Evolutionary conservation across 148 eudicot genomes (phyloP), one percentile per base, ranked within the genome.

Genomic region (Heliosperma pusillum): DNA sequence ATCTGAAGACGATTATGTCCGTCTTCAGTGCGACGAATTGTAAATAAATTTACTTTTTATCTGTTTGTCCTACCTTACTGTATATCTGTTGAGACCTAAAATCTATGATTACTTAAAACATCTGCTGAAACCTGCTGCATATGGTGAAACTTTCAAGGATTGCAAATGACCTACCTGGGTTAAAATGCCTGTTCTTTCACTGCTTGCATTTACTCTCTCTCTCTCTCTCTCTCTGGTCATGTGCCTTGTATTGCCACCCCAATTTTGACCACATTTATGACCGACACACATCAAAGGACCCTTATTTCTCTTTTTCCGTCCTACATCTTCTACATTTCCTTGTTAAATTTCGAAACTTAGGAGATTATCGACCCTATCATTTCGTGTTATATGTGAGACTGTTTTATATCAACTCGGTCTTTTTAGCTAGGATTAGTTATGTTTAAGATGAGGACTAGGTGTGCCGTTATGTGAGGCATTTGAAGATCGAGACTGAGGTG

Each of bases 181-280:
- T 40, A 74, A 45, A 74, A 16, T 21, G 12, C 22, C 52, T 71
- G 29, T 72, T 66, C 24, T 13, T 66, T 64, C 40, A 17, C 10
- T 67, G 25, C 36, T 20, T 9, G 78, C 71, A 67, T 66, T 66
- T n/a, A 27, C 44, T 75, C 21, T 22, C 33, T 53, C 64, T n/a
- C n/a, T n/a, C n/a, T n/a, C n/a, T n/a, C n/a, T n/a, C n/a, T n/a
- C n/a, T n/a, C n/a, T n/a, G 78, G 78, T 66, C 69, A 44, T 27
- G 20, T 75, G n/a, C 60, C 21, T 17, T 45, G 70, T 65, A 33
- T 30, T 2, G 45, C 69, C 44, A 2, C 70, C 50, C 27, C 1
- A 53, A 76, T n/a, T 65, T 76, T 76, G 78, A 76, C 72, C 56
- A 16, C 78, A 76, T 76, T 67, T 76, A 76, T 76, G 6, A 33